A percentile compares a stretch with the other conserved stretches of the same genome.
These are phyloP conservation scores for Boletus rex-veris DNA, from an alignment of 768 basidiomycete genomes.

Conservation along the genomic window DNA sequence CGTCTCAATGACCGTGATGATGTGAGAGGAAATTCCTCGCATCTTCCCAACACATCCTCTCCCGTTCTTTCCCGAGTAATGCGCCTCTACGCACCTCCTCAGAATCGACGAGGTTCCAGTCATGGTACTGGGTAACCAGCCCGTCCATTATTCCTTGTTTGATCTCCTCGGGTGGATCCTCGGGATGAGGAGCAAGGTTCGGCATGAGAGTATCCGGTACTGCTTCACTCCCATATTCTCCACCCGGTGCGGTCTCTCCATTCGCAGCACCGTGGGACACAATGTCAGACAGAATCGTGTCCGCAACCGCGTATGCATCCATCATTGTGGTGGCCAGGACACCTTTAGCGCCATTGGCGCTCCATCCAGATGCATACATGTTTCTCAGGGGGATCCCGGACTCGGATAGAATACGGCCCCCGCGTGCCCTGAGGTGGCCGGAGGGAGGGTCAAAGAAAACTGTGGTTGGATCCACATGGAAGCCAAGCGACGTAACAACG, in stretches of 20 bases:
- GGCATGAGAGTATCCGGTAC: conserved; percentile 23
- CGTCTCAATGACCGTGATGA: conserved; percentile 5
- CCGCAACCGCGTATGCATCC: conserved; percentile 79
- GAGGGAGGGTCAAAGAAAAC: conserved; percentile 58
- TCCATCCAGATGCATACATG: conserved; percentile 95
- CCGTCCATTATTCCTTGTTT: conserved; percentile 38
- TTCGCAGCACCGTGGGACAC: conserved; percentile 11
- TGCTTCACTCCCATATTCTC: conserved; percentile 3
- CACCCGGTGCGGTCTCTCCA: conserved; percentile 3
- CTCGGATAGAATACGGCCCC: conserved; percentile 47
- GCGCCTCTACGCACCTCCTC: conserved; percentile 67
- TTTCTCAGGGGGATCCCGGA: conserved; percentile 43
- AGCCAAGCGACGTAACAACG: conserved; percentile 86
- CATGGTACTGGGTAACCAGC: conserved; percentile 56
- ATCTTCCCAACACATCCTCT: conserved; percentile 71
- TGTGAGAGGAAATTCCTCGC: conserved; percentile 35
- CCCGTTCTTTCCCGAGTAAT: conserved; percentile 62
- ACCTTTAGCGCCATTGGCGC: conserved; percentile 84
- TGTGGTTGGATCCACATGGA: conserved; percentile 61
- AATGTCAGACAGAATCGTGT: conserved; percentile 64
- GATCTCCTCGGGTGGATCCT: conserved; percentile 49
- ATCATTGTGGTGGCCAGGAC: conserved; percentile 94
- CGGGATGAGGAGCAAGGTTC: conserved; percentile 38
- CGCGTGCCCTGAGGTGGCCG: conserved; percentile 52
- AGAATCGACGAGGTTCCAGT: conserved; percentile 72